Base-by-base conservation (phyloP, 768 basidiomycete genomes). In the Termitomyces sp. region DNA sequence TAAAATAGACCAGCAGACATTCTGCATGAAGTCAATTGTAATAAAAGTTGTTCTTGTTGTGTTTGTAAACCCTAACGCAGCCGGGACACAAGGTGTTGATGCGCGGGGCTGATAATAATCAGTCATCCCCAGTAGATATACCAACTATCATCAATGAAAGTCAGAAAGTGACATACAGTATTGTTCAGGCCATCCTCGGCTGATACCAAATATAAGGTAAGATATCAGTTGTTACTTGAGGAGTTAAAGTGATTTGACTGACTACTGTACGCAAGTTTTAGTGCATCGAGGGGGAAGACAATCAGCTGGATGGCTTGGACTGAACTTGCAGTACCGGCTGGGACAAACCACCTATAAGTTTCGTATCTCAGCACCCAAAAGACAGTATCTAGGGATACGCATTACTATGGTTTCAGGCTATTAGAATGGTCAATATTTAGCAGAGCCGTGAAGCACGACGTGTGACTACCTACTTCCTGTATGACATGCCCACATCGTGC, bases 111-210 rank as follows among this genome's bases (percentile, higher is more conserved):
- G 32, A 4, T 3, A 22, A 24, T 1, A 24, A 36, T 26, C 8
- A 36, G 16, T 18, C 24, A 4, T 50, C 8, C n/a, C 37, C 10
- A 50, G 16, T 26, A 24, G 22, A 36, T 16, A 37, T 18, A 18
- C 20, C 48, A 49, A 49, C 1, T 12, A 3, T 10, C 32, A 7
- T 18, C 5, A 5, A 10, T 12, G 9, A 49, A 37, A 26, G 36
- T 1, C 12, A 26, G 9, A 49, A 37, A 26, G 36, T 1, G 18
- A 26, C 78, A 52, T 63, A 78, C 78, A 76, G 49, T 79, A 78
- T 56, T 79, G 77, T 56, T 79, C 73, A n/a, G 78, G 78, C 55
- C 67, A 79, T 46, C 70, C 68, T n/a, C 77, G 77, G 56, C 78
- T 79, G 48, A 37, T 24, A 8, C 22, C 49, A 37, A 37, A 37